Base-by-base conservation (phyloP, 2,329 filamentous ascomycete genomes). In the Fusarium domesticum region DNA sequence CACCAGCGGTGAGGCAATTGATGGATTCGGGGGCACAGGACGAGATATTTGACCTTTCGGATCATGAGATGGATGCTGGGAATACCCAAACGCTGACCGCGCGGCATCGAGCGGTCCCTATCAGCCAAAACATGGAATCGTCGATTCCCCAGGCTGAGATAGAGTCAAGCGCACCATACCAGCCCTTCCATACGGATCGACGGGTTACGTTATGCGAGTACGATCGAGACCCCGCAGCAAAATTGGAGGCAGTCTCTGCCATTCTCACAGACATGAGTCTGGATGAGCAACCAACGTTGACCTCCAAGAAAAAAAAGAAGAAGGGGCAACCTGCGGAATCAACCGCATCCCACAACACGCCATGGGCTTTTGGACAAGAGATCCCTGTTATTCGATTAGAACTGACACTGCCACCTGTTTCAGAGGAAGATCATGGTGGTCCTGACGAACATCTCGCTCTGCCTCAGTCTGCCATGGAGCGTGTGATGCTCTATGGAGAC, bases 91-190 rank as follows among this genome's bases (percentile, higher is more conserved):
- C 79, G 43, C 72, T 74, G 50, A 74, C 71, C 56, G 65, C 64
- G 42, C 67, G 66, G 53, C 57, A 67, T 33, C 59, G 62, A 42
- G 64, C 59, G 57, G 59, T 53, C 52, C 62, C 60, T 38, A 58
- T 53, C 56, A 72, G 69, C 58, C 69, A 65, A 59, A 71, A 67
- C 43, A 77, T 72, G 64, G 85, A 73, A 66, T 87, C 70, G 64
- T 86, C 71, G 63, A 91, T 80, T 44, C 81, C 82, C 1, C 80
- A 84, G 53, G 89, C 89, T 6, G 91, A 96, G 71, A 95, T 96
- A 53, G 93, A 98, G 63, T 96, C 92, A 2, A 96, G 92, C 61
- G 87, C 91, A 5, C 89, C 92, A 2, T 97, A 96, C 59, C 91
- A 96, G 60, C 92, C 93, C 1, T 96, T 97, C 71, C 92, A 97